Percentiles rank a stretch among this genome's conserved stretches.
phyloP scores from a whole-genome alignment of 495 filamentous ascomycete species.

The Filosporella fistucella region DNA sequence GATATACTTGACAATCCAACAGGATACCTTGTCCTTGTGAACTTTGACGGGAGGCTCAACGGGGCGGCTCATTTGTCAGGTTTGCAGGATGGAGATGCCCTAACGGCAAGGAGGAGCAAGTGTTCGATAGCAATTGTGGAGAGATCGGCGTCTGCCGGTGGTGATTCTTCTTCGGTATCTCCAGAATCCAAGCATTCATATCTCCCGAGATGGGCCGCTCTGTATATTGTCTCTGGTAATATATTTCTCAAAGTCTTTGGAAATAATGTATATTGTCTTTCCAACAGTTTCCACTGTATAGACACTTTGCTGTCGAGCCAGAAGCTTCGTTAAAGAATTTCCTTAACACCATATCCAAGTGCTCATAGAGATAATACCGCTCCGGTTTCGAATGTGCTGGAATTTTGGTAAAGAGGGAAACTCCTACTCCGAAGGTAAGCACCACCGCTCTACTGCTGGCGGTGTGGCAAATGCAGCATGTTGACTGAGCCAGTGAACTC shows the following conservation, averaged over 20 bases:
- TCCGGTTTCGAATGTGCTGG: too few species aligned
- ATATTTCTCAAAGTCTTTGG: not conserved
- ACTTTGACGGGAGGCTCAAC: not conserved
- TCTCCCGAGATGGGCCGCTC: not conserved
- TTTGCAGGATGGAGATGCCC: not conserved
- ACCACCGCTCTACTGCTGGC: slow-evolving; percentile 12
- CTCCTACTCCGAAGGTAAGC: slow-evolving; percentile 7
- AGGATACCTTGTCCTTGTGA: not conserved
- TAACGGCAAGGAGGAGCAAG: not conserved
- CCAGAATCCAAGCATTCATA: slow-evolving; percentile 12
- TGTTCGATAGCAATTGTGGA: not conserved
- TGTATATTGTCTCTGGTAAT: slow-evolving; percentile 1
- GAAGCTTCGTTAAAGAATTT: not conserved
- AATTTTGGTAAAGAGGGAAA: slow-evolving; percentile 8
- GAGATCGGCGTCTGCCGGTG: not conserved
- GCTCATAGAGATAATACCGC: not conserved
- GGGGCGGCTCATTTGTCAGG: not conserved
- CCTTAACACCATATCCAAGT: not conserved
- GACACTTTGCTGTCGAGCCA: not conserved
- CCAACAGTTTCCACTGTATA: not conserved
- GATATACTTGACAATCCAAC: not conserved
- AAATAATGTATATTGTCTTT: not conserved
- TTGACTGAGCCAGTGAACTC: not conserved
- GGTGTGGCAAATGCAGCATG: slow-evolving; percentile 10
- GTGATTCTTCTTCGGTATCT: slow-evolving; percentile 14